Base-by-base conservation (phyloP, 2,329 filamentous ascomycete species). In the Aschersonia sp. region DNA sequence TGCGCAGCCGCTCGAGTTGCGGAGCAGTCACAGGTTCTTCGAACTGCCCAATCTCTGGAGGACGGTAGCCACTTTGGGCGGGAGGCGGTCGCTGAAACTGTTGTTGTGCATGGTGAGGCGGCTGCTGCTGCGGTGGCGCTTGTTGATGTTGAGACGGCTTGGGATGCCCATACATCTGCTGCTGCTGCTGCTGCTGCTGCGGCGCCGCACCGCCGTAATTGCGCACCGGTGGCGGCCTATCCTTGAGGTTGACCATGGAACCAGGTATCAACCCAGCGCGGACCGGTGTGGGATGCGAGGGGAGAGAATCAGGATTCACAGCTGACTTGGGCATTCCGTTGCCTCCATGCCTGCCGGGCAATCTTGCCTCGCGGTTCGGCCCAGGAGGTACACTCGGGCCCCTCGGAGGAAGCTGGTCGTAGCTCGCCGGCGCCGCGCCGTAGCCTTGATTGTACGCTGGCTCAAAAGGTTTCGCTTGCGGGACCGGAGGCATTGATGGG, bases 1-100 rank as follows among this genome's bases (percentile, higher is more conserved):
- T 77, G 32, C 86, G 81, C 6, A 97, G 68, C 29, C 74, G 74
- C 55, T 94, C 85, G 5, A 98, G 71, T 60, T 94, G 86, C 43
- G 85, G 78, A 2, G 76, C 68, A 0, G 89, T 95, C 4, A 97
- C 82, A 0, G 84, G 54, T 40, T 65, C 59, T n/a, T 57, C 49
- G 20, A 47, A 12, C 5, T 20, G 43, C 5, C 40, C 50, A 9
- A 43, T 28, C 30, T 51, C 50, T 5, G 47, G 42, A 9, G 43
- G 45, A 7, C 43, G 44, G 32, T 47, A 45, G n/a, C 47, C 47
- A 3, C 10, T 40, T 30, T 46, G 50, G 12, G 29, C 10, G 9
- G 20, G 46, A n/a, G 44, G 44, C n/a, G 41, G 28, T 35, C 40
- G 49, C 31, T 50, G 46, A 7, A 44, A 12, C 9, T 46, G 44